These are phyloP conservation scores for Colletotrichum sp. DNA, from an alignment of 2,329 filamentous ascomycete genomes.

Conservation along the genomic window DNA sequence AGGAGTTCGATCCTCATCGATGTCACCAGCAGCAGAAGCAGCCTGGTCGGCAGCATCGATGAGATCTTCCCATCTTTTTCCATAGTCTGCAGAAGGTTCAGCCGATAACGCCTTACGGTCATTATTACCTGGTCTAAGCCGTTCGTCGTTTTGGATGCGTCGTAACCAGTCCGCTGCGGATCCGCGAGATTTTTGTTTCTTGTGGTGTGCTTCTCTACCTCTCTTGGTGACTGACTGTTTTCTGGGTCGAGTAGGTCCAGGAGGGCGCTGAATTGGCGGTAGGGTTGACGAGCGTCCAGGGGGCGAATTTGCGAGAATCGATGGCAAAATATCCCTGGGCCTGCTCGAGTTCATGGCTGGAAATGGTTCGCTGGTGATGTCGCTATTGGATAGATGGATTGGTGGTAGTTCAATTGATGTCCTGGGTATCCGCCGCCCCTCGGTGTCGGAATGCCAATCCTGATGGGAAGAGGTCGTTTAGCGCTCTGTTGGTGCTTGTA, in stretches of 20 bases:
- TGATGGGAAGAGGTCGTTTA: constrained; percentile 34
- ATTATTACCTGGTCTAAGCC: constrained; percentile 69
- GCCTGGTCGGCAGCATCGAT: constrained; percentile 80
- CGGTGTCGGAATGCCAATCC: constrained; percentile 76
- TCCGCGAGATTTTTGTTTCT: constrained; percentile 75
- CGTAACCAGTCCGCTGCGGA: constrained; percentile 73
- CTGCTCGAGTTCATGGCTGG: constrained; percentile 65
- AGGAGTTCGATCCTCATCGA: constrained; percentile 89
- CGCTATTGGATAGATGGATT: constrained; percentile 60
- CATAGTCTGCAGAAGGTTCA: constrained; percentile 81
- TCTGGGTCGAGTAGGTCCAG: constrained; percentile 75
- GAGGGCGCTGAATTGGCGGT: constrained; percentile 78
- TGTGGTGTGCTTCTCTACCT: constrained; percentile 77
- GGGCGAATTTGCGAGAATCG: constrained; percentile 81
- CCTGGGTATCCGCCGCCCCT: constrained; percentile 67
- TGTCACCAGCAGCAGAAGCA: constrained; percentile 87
- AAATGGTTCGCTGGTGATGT: constrained; percentile 77
- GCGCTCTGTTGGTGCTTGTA: neutral
- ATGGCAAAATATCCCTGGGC: constrained; percentile 80
- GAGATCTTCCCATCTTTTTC: constrained; percentile 94
- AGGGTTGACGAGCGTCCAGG: constrained; percentile 87
- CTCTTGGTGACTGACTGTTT: constrained; percentile 89
- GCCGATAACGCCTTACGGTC: constrained; percentile 86
- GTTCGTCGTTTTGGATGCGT: constrained; percentile 64
- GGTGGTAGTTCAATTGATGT: constrained; percentile 77